These are phyloP conservation scores for Ceratobasidium sp. DNA, from an alignment of 1,284 basidiomycete species.

Conservation along the genomic window DNA sequence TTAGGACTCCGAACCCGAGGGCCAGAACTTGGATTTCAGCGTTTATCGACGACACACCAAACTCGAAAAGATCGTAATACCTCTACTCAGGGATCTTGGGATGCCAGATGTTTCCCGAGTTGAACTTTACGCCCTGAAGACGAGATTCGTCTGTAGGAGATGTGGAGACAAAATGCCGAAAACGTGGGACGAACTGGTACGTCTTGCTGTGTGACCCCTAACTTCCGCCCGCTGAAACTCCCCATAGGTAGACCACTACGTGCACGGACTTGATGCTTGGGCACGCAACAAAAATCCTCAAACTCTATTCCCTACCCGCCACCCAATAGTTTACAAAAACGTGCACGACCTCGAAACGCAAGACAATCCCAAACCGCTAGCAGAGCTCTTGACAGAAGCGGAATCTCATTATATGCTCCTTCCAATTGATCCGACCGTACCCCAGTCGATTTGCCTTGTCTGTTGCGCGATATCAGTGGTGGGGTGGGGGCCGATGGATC, in stretches of 20 bases:
- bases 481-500: not conserved
- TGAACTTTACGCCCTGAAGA: not conserved
- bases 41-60: not conserved
- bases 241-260: slow-evolving; percentile 9
- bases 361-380: not conserved
- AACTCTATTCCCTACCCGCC: too few relatives aligned
- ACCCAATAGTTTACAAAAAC: not conserved
- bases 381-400: not conserved
- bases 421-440: not conserved
- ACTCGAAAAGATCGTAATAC: not conserved
- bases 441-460: not conserved
- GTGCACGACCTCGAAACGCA: not conserved
- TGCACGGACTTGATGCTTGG: not conserved
- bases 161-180: not conserved
- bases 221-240: not conserved
- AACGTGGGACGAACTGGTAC: slow-evolving; percentile 13
- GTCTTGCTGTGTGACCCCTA: not conserved
- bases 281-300: not conserved
- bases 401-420: not conserved
- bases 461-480: not conserved
- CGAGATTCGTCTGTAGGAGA: not conserved
- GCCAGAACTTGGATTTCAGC: not conserved
- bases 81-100: not conserved
- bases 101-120: slow-evolving; percentile 5
- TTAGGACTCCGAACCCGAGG: not conserved